Percentiles rank a stretch among this genome's conserved stretches.
Conservation (phyloP, 345 rosid species). For the Adansonia digitata region DNA sequence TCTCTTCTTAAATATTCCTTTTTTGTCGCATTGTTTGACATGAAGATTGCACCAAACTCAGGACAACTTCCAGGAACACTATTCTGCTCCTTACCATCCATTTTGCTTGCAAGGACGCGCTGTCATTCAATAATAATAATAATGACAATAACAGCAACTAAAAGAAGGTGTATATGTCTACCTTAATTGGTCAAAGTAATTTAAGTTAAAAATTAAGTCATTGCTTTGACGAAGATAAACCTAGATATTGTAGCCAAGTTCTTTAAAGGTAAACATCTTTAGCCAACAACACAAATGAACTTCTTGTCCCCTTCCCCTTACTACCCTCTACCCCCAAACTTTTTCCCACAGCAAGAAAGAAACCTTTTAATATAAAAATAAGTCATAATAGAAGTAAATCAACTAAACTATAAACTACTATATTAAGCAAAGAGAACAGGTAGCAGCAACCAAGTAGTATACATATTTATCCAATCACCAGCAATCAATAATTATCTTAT, state of each 20-base stretch:
- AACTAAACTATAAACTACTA: not conserved
- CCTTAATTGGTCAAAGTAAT: not conserved
- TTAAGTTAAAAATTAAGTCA: not conserved
- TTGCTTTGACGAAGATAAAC: not conserved
- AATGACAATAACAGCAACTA: slow-evolving; percentile 16
- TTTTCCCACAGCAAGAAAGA: not conserved
- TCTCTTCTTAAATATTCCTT: slow-evolving; percentile 41
- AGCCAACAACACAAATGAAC: not conserved
- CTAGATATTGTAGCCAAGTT: not conserved
- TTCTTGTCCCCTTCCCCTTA: not conserved
- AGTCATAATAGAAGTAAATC: not conserved
- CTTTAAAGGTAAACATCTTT: not conserved
- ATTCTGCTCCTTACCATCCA: slow-evolving; percentile 20
- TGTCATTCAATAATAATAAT: slow-evolving; percentile 25
- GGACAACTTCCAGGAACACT: slow-evolving; percentile 36
- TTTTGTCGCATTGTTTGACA: slow-evolving; percentile 43
- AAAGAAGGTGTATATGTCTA: not conserved
- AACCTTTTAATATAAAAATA: not conserved
- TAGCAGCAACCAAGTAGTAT: not conserved
- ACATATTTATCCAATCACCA: not conserved
- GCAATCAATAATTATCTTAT: not conserved
- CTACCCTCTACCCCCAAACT: not conserved
- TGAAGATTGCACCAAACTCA: slow-evolving; percentile 65
- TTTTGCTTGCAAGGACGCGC: slow-evolving; percentile 22
- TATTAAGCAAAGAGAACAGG: not conserved